These are phyloP conservation scores for Mortierella sp. DNA, from an alignment of 371 early-diverging fungal species.

Conservation along the genomic window DNA sequence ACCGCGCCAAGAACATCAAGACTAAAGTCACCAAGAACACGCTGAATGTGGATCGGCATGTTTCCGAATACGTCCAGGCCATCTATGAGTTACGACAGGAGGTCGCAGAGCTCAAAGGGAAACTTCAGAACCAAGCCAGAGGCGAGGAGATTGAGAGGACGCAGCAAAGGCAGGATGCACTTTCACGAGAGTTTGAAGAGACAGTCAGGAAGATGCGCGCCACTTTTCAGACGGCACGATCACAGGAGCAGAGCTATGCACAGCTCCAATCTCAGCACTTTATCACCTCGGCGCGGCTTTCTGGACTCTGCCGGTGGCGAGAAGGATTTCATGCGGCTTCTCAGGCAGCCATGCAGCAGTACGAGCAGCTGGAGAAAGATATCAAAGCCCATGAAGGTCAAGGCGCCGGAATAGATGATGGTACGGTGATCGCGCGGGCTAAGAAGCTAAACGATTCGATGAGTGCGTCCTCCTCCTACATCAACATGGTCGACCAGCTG, in stretches of 20 bases:
- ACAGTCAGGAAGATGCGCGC: constrained; percentile 43
- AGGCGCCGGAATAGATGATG: constrained; percentile 14
- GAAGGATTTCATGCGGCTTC: constrained; percentile 42
- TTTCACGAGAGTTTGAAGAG: constrained; percentile 32
- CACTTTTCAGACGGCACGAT: constrained; percentile 35
- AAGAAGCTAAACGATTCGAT: constrained; percentile 44
- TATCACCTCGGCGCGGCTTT: constrained; percentile 31
- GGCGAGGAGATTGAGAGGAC: constrained; percentile 20
- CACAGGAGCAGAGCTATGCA: constrained; percentile 50
- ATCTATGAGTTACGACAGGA: constrained; percentile 70
- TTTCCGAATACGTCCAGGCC: constrained; percentile 71
- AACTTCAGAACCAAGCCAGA: constrained; percentile 37
- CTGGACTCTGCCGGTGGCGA: constrained; percentile 42
- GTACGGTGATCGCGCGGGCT: constrained; percentile 12
- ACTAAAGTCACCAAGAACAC: constrained; percentile 72
- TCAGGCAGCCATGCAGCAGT: constrained; percentile 27
- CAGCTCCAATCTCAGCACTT: constrained; percentile 40
- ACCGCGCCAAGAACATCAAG: constrained; percentile 84
- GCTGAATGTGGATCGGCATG: constrained; percentile 65
- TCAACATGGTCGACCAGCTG: constrained; percentile 43
- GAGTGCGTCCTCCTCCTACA: constrained; percentile 44
- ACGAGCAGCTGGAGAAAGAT: constrained; percentile 52
- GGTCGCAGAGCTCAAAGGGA: constrained; percentile 63
- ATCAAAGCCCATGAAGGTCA: background rate
- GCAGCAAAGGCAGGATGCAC: constrained; percentile 29